These are phyloP conservation scores for Aspergillus candidus DNA, from an alignment of 2,329 filamentous ascomycete genomes.

Conservation along the genomic window DNA sequence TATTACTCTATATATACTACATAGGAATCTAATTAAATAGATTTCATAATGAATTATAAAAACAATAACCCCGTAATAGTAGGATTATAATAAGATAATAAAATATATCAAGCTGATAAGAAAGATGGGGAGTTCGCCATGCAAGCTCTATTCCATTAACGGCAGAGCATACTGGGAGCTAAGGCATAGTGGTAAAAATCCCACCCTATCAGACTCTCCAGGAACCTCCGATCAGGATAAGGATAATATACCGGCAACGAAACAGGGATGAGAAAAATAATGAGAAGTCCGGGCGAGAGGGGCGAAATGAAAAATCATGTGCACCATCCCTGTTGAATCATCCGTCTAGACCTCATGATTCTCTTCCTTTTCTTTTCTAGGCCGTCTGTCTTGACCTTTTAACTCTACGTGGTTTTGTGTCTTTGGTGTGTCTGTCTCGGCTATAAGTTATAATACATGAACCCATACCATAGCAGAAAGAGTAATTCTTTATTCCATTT, in stretches of 20 bases:
- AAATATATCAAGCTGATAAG: neutral
- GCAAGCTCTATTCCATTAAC: neutral
- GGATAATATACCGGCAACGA: constrained; percentile 1
- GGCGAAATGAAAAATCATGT: neutral
- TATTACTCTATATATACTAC: neutral
- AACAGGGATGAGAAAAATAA: constrained; percentile 2
- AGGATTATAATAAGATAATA: neutral
- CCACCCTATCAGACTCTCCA: neutral
- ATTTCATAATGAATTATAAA: neutral
- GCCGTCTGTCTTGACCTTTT: neutral
- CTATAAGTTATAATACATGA: no score
- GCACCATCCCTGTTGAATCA: neutral
- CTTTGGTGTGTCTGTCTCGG: no score
- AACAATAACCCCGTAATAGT: no score
- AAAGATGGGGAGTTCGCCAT: neutral
- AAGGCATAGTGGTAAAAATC: neutral
- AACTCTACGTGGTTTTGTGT: no score
- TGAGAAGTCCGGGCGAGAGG: neutral
- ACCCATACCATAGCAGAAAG: no score
- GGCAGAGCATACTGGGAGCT: neutral
- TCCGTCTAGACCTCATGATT: constrained; percentile 11
- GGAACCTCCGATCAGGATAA: constrained; percentile 1
- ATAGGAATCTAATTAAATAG: neutral
- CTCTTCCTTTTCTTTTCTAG: neutral
- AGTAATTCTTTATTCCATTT: no score